A percentile compares a stretch with the other conserved stretches of the same genome.
Evolutionary conservation across 352 stramenopile genomes (phyloP).

Genomic region (Phytophthora citrophthora): DNA sequence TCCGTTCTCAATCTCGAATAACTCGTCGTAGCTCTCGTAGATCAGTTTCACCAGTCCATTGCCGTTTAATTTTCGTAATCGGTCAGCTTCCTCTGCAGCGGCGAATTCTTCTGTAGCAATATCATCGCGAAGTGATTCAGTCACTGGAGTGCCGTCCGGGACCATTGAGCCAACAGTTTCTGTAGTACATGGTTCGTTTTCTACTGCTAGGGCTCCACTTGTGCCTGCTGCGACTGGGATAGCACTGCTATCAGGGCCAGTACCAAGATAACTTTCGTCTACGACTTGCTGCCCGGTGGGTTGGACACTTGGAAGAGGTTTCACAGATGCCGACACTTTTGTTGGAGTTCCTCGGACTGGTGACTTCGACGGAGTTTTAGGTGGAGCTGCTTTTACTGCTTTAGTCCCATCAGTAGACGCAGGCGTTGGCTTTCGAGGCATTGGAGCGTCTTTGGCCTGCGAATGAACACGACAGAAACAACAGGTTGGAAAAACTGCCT

Average conservation of each 20-base stretch:
- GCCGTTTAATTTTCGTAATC: constrained; percentile 47
- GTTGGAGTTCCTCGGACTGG: constrained; percentile 6
- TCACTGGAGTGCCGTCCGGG: neutral
- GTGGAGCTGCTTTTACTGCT: constrained; percentile 7
- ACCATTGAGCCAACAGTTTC: neutral
- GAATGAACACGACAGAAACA: neutral
- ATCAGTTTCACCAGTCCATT: constrained; percentile 79
- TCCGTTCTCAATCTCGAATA: constrained; percentile 80
- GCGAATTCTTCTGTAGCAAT: constrained; percentile 6
- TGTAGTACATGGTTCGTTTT: constrained; percentile 3
- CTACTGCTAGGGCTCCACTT: neutral
- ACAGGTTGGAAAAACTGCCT: neutral
- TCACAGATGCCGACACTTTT: constrained; percentile 21
- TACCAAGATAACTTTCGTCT: neutral
- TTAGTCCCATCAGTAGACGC: constrained; percentile 5
- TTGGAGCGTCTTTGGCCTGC: constrained; percentile 29
- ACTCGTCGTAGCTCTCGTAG: constrained; percentile 90
- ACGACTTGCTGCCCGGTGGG: neutral
- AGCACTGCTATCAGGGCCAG: neutral
- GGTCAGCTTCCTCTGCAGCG: constrained; percentile 34
- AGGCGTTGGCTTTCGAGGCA: constrained; percentile 16
- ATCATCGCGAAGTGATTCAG: constrained; percentile 3
- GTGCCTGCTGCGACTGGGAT: neutral
- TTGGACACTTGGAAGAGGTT: constrained; percentile 5
- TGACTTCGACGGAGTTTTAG: constrained; percentile 20